Evolutionary conservation across 371 early-diverging fungal genomes (phyloP).

Genomic region (Coelomomyces lativittatus): DNA sequence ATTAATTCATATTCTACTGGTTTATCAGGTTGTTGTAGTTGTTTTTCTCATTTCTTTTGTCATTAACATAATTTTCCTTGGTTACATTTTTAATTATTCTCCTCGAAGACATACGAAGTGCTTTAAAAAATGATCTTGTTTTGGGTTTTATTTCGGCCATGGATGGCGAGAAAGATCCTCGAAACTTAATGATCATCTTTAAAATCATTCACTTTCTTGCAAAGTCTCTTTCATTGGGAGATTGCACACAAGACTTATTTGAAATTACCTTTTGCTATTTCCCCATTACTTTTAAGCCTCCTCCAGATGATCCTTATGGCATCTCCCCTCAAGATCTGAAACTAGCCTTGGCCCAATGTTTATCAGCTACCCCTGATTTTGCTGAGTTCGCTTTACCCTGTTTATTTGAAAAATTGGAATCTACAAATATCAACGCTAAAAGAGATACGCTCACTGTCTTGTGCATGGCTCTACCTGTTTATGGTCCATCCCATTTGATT

Average conservation of each 20-base stretch:
- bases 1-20: too few species aligned
- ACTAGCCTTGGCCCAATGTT: slow-evolving; percentile 23
- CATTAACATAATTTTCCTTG: neutral
- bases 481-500: neutral
- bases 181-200: slow-evolving; percentile 75
- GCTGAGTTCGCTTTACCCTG: slow-evolving; percentile 60
- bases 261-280: slow-evolving; percentile 93
- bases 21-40: too few species aligned
- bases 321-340: slow-evolving; percentile 82
- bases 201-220: slow-evolving; percentile 45
- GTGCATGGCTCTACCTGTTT: slow-evolving; percentile 3
- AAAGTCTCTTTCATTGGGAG: slow-evolving; percentile 49
- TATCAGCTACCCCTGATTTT: slow-evolving; percentile 53
- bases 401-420: slow-evolving; percentile 71
- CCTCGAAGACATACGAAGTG: slow-evolving; percentile 6
- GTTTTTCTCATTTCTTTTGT: neutral
- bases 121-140: slow-evolving; percentile 47
- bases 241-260: slow-evolving; percentile 71
- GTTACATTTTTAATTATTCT: neutral
- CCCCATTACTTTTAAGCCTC: slow-evolving; percentile 90
- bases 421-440: slow-evolving; percentile 72
- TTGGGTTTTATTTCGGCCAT: slow-evolving; percentile 64
- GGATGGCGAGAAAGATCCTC: slow-evolving; percentile 96
- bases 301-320: slow-evolving; percentile 78
- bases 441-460: slow-evolving; percentile 10